phyloP scores from a whole-genome alignment of 2,329 filamentous ascomycete genomes.

The Diaporthe australafricana region DNA sequence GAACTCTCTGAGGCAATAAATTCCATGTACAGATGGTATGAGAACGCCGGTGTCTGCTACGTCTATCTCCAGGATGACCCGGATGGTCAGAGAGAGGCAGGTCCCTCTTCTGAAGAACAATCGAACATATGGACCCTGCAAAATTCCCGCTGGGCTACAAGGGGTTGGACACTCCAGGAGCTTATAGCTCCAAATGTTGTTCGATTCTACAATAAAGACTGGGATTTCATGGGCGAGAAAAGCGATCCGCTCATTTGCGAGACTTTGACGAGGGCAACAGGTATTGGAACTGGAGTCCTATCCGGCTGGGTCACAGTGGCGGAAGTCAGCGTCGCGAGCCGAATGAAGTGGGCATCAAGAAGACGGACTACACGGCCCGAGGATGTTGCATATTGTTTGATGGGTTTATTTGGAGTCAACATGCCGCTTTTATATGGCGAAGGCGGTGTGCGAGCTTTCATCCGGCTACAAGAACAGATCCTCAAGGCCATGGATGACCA shows the following conservation, averaged over 20 bases:
- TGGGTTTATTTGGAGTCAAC: conserved; percentile 21
- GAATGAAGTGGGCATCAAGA: not conserved
- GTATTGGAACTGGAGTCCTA: conserved; percentile 5
- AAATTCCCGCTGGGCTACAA: not conserved
- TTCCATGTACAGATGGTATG: conserved; percentile 11
- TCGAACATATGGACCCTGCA: not conserved
- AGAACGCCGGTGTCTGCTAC: not conserved
- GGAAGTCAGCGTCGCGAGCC: not conserved
- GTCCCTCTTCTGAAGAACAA: not conserved
- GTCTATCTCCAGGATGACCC: not conserved
- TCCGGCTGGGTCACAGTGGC: conserved; percentile 37
- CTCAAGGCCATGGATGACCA: not conserved
- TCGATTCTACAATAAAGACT: conserved; percentile 37
- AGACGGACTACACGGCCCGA: not conserved
- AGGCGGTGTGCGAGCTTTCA: not conserved
- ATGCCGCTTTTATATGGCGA: conserved; percentile 14
- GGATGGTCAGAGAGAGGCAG: not conserved
- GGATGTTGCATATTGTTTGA: conserved; percentile 12
- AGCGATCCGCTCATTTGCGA: not conserved
- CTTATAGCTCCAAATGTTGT: conserved; percentile 36
- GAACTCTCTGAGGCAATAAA: conserved; percentile 1
- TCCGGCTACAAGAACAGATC: conserved; percentile 14
- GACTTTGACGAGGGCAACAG: not conserved
- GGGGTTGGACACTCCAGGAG: no score
- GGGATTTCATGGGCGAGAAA: conserved; percentile 25